phyloP scores from a whole-genome alignment of 2,329 filamentous ascomycete genomes.

The Apiospora phragmitis region DNA sequence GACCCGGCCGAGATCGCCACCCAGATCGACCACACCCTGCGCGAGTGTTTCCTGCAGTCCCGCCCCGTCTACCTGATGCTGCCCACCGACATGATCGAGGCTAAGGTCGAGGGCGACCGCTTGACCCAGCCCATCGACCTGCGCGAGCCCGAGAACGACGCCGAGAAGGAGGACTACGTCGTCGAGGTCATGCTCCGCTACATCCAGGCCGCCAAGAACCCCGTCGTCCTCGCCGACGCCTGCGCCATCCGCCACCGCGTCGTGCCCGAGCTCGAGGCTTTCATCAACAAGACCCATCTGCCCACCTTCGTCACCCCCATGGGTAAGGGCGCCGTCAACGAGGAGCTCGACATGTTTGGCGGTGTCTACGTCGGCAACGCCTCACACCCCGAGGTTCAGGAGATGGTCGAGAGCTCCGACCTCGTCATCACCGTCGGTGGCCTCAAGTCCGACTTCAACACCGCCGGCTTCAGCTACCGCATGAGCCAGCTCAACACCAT shows the following conservation, averaged over 20 bases:
- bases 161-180: slow-evolving; percentile 77
- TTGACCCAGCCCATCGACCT: slow-evolving; percentile 73
- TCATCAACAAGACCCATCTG: slow-evolving; percentile 72
- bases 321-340: slow-evolving; percentile 83
- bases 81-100: slow-evolving; percentile 76
- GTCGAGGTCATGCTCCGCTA: slow-evolving; percentile 76
- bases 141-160: slow-evolving; percentile 62
- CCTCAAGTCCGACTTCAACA: slow-evolving; percentile 75
- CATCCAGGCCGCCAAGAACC: slow-evolving; percentile 70
- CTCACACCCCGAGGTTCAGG: slow-evolving; percentile 63
- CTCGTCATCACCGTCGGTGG: slow-evolving; percentile 70
- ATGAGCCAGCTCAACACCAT: slow-evolving; percentile 77
- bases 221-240: slow-evolving; percentile 79
- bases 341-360: slow-evolving; percentile 72
- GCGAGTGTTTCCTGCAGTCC: slow-evolving; percentile 71
- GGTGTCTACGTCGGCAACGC: slow-evolving; percentile 85
- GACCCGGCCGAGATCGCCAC: slow-evolving; percentile 68
- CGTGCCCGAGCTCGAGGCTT: slow-evolving; percentile 68
- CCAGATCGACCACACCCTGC: slow-evolving; percentile 76
- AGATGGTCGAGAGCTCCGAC: slow-evolving; percentile 68
- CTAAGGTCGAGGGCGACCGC: slow-evolving; percentile 72
- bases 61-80: slow-evolving; percentile 83
- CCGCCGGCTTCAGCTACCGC: slow-evolving; percentile 78
- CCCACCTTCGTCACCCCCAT: slow-evolving; percentile 89
- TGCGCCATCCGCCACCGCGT: slow-evolving; percentile 78